These are phyloP conservation scores for Solanum chiquidenum DNA, from an alignment of 257 asterid species.

Conservation along the genomic window DNA sequence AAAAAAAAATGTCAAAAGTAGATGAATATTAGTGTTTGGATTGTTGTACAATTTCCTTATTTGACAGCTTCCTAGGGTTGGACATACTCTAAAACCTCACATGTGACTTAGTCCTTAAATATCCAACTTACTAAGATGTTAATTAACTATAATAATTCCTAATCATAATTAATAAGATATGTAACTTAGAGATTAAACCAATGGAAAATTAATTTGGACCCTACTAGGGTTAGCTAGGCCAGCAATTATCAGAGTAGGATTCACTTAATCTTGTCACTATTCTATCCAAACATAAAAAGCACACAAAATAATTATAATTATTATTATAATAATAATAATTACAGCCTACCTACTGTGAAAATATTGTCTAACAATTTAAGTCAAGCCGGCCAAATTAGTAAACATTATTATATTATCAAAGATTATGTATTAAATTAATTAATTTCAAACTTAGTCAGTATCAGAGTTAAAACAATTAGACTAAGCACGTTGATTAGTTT, in stretches of 20 bases:
- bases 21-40: neutral
- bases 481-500: neutral
- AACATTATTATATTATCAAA: neutral
- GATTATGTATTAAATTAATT: neutral
- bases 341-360: neutral
- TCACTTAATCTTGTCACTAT: neutral
- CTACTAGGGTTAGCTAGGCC: neutral
- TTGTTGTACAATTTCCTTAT: neutral
- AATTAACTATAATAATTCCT: neutral
- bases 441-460: neutral
- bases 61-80: neutral
- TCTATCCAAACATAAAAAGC: neutral
- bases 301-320: neutral
- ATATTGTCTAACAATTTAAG: neutral
- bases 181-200: neutral
- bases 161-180: neutral
- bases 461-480: neutral
- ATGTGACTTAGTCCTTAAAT: neutral
- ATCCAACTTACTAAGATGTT: neutral
- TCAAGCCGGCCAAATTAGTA: constrained; percentile 4
- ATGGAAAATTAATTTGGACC: neutral
- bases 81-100: neutral
- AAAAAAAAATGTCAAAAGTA: neutral
- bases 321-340: neutral
- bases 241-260: neutral